phyloP scores from a whole-genome alignment of 2,329 filamentous ascomycete genomes.

The Albophoma yamanashiensis region DNA sequence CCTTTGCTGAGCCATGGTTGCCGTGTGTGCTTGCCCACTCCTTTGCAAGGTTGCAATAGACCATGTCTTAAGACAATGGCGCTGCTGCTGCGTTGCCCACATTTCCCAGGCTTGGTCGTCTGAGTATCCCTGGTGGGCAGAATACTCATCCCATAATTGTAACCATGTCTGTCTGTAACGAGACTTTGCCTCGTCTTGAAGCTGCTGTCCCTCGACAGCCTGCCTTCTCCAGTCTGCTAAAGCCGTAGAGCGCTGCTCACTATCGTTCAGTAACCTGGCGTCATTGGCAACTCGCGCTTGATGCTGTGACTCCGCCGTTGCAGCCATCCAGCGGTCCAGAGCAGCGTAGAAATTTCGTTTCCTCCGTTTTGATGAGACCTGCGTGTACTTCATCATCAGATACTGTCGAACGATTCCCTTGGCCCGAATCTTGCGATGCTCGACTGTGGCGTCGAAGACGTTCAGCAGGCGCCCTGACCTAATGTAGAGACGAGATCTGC shows the following conservation, averaged over 20 bases:
- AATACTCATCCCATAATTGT: slow-evolving; percentile 10
- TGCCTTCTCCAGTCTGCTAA: slow-evolving; percentile 12
- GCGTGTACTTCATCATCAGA: slow-evolving; percentile 23
- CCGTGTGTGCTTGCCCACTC: slow-evolving; percentile 26
- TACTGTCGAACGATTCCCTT: slow-evolving; percentile 19
- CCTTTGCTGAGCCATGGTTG: slow-evolving; percentile 19
- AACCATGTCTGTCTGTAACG: slow-evolving; percentile 11
- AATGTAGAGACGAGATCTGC: slow-evolving; percentile 20
- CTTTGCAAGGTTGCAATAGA: slow-evolving; percentile 25
- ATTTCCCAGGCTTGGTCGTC: slow-evolving; percentile 17
- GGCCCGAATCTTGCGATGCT: slow-evolving; percentile 13
- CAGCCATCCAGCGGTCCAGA: slow-evolving; percentile 18
- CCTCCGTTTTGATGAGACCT: slow-evolving; percentile 20
- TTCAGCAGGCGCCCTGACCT: slow-evolving; percentile 15
- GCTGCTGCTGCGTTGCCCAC: slow-evolving; percentile 21
- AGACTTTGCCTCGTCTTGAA: slow-evolving; percentile 8
- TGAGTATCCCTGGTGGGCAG: slow-evolving; percentile 11
- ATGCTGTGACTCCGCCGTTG: slow-evolving; percentile 5
- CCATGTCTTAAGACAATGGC: slow-evolving; percentile 23
- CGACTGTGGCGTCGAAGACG: slow-evolving; percentile 14
- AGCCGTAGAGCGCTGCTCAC: slow-evolving; percentile 2
- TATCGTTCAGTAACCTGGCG: slow-evolving; percentile 5
- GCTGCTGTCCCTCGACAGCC: slow-evolving; percentile 7
- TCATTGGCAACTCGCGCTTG: slow-evolving; percentile 8
- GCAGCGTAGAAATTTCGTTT: slow-evolving; percentile 20